phyloP scores from a whole-genome alignment of 169 alveolate species.

The Babesia caballi region DNA sequence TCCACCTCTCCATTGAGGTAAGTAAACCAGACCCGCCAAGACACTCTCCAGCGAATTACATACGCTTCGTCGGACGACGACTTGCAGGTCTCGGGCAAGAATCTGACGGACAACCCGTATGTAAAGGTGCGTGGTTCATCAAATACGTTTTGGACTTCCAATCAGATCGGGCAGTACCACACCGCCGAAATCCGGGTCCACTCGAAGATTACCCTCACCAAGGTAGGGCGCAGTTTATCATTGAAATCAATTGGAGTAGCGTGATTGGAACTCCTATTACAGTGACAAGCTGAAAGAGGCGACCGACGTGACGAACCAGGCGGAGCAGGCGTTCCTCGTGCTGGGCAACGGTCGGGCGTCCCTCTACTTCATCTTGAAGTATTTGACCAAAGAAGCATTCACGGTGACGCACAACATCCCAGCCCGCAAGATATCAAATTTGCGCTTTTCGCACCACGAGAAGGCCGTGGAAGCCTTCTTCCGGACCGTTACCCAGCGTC shows the following conservation, averaged over 20 bases:
- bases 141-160: too few species aligned
- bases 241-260: conserved; percentile 23
- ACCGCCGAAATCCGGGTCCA: conserved; percentile 67
- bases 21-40: not conserved
- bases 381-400: conserved; percentile 53
- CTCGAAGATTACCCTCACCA: conserved; percentile 65
- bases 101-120: conserved; percentile 59
- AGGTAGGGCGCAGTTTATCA: conserved; percentile 42
- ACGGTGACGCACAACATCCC: conserved; percentile 54
- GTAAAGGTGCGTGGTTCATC: conserved; percentile 51
- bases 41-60: conserved; percentile 39
- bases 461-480: conserved; percentile 46
- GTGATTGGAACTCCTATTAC: conserved; percentile 47
- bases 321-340: conserved; percentile 57
- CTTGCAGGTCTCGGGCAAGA: conserved; percentile 68
- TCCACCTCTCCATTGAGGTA: conserved; percentile 52
- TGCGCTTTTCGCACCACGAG: conserved; percentile 18
- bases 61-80: conserved; percentile 67
- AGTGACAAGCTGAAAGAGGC: conserved; percentile 27
- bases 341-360: conserved; percentile 49
- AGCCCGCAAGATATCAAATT: conserved; percentile 18
- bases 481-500: conserved; percentile 19
- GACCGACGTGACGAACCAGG: conserved; percentile 21
- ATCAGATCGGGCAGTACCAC: conserved; percentile 74
- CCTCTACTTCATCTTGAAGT: conserved; percentile 29